These are phyloP conservation scores for Amaranthus palmeri DNA, from an alignment of 148 eudicot genomes.

Conservation along the genomic window DNA sequence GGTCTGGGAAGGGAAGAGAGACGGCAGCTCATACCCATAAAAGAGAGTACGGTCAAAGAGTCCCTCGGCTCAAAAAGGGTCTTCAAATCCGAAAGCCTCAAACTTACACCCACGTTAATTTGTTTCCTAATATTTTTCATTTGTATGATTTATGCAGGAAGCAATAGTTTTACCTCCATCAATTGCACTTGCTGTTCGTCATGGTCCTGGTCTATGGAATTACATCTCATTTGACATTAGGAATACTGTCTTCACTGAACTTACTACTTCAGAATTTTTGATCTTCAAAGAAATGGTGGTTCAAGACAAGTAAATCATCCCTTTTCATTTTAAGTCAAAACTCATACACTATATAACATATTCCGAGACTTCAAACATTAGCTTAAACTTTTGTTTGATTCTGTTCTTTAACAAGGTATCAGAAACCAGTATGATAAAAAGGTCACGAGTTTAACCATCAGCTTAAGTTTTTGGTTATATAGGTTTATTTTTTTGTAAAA, in stretches of 20 bases:
- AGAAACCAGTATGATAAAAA: no score
- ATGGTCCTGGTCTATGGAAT: conserved; percentile 96
- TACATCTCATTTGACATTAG: conserved; percentile 62
- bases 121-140: not conserved
- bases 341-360: no score
- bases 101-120: not conserved
- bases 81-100: no score
- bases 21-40: no score
- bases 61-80: no score
- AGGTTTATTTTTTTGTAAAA: no score
- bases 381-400: no score
- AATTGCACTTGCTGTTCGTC: conserved; percentile 80
- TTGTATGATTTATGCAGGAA: conserved; percentile 36
- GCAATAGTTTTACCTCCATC: conserved; percentile 81
- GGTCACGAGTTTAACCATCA: not conserved
- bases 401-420: no score
- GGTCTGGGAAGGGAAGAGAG: no score
- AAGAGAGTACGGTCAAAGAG: no score
- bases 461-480: no score
- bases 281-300: conserved; percentile 83
- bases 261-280: conserved; percentile 63
- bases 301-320: conserved; percentile 50
- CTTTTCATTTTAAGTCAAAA: not conserved
- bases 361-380: conserved; percentile 24
- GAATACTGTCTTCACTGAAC: conserved; percentile 50